Conservation (phyloP, 2,329 filamentous ascomycete genomes). For the Cladosporium sp. region DNA sequence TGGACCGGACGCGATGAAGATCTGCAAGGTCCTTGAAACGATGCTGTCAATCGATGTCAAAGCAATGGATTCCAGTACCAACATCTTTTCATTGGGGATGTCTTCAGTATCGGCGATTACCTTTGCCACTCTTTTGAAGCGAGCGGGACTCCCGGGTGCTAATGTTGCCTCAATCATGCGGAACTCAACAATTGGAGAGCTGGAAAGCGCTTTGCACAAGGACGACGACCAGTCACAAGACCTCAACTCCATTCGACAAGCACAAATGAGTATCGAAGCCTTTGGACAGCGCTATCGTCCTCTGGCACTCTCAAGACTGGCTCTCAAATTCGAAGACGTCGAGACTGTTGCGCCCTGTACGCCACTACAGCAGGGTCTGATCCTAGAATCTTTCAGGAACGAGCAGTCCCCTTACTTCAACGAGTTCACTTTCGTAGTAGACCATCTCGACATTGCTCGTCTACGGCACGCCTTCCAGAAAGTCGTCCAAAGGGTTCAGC, state of each 20-base stretch:
- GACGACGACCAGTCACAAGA: conserved; percentile 19
- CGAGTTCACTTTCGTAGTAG: conserved; percentile 64
- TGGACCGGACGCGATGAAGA: conserved; percentile 35
- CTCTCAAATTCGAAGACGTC: conserved; percentile 54
- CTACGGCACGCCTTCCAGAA: conserved; percentile 61
- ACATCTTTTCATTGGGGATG: conserved; percentile 80
- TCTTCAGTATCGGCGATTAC: conserved; percentile 83
- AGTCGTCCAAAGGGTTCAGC: conserved; percentile 56
- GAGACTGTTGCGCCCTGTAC: conserved; percentile 81
- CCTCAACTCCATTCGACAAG: conserved; percentile 51
- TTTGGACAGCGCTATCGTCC: conserved; percentile 63
- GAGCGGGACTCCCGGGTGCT: conserved; percentile 60
- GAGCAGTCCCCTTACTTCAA: conserved; percentile 71
- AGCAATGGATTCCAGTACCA: conserved; percentile 58
- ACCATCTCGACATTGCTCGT: conserved; percentile 45
- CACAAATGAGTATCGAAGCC: conserved; percentile 54
- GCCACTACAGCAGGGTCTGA: conserved; percentile 81
- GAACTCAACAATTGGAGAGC: conserved; percentile 45
- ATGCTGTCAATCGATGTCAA: conserved; percentile 51
- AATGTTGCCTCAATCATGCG: conserved; percentile 69
- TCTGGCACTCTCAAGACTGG: conserved; percentile 55
- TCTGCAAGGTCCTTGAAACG: conserved; percentile 57
- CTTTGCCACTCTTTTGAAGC: conserved; percentile 65
- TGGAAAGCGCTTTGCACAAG: conserved; percentile 39
- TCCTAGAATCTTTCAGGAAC: conserved; percentile 66